Evolutionary conservation across 345 rosid species (phyloP).

Genomic region (Hevea brasiliensis): DNA sequence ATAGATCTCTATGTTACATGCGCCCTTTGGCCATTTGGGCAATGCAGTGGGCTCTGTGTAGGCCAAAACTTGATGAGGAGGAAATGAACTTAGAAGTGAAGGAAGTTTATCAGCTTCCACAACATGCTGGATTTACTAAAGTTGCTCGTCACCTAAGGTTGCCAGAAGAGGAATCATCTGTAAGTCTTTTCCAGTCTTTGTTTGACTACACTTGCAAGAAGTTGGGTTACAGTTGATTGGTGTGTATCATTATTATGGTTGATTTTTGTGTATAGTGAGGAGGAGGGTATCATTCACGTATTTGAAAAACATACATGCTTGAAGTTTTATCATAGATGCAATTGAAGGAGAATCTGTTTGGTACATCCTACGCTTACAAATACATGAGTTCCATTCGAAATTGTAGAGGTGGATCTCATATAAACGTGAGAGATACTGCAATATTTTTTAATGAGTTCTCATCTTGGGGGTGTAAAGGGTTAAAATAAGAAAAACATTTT

Average conservation of each 20-base stretch:
- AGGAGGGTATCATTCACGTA: neutral
- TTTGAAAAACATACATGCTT: no score
- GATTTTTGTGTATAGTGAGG: neutral
- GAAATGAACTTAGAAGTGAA: constrained; percentile 32
- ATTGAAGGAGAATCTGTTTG: no score
- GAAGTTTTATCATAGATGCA: no score
- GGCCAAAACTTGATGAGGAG: constrained; percentile 36
- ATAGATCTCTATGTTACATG: constrained; percentile 72
- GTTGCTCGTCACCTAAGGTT: constrained; percentile 70
- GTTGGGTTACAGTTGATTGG: constrained; percentile 30
- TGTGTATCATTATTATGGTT: neutral
- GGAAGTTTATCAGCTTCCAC: constrained; percentile 34
- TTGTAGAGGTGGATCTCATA: no score
- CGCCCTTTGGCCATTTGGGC: constrained; percentile 94
- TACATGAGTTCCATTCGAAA: no score
- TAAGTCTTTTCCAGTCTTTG: constrained; percentile 52
- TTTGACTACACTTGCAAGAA: constrained; percentile 69
- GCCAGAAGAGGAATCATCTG: constrained; percentile 42
- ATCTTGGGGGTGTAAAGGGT: no score
- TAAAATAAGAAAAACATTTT: no score
- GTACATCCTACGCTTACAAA: no score
- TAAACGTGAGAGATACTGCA: no score
- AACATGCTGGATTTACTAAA: constrained; percentile 55
- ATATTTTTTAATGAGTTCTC: no score
- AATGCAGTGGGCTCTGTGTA: constrained; percentile 86